These are phyloP conservation scores for Golubevia pallescens DNA, from an alignment of 1,284 basidiomycete species.

Conservation along the genomic window DNA sequence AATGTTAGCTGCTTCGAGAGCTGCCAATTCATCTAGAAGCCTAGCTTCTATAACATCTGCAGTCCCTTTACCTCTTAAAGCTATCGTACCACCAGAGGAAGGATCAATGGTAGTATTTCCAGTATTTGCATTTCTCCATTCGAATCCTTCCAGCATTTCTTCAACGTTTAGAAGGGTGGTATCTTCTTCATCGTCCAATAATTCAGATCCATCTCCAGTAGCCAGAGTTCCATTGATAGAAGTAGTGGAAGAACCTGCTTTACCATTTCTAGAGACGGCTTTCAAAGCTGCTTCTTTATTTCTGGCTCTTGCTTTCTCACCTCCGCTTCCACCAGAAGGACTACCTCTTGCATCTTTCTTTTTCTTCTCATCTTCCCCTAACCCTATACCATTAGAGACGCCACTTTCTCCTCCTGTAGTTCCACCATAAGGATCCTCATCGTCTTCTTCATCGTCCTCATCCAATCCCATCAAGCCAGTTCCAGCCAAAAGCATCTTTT, in stretches of 20 bases:
- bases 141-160: conserved; percentile 97
- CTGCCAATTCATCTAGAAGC: conserved; percentile 53
- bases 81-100: background rate
- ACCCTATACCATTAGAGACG: background rate
- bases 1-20: conserved; percentile 75
- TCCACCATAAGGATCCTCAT: conserved; percentile 30
- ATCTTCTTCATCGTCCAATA: conserved; percentile 47
- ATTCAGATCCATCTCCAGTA: background rate
- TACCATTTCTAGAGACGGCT: background rate
- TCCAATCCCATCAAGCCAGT: conserved; percentile 37
- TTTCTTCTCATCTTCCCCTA: background rate
- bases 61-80: conserved; percentile 23
- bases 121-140: conserved; percentile 69
- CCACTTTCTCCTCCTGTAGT: background rate
- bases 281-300: background rate
- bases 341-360: background rate
- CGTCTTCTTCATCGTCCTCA: conserved; percentile 41
- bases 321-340: background rate
- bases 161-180: conserved; percentile 71
- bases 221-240: background rate
- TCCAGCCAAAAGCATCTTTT: conserved; percentile 49
- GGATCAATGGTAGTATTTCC: background rate
- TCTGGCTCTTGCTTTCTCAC: background rate
- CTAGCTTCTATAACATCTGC: conserved; percentile 61
- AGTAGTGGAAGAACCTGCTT: background rate